These are phyloP conservation scores for Nigrograna mackinnonii DNA, from an alignment of 2,329 filamentous ascomycete species.

Conservation along the genomic window DNA sequence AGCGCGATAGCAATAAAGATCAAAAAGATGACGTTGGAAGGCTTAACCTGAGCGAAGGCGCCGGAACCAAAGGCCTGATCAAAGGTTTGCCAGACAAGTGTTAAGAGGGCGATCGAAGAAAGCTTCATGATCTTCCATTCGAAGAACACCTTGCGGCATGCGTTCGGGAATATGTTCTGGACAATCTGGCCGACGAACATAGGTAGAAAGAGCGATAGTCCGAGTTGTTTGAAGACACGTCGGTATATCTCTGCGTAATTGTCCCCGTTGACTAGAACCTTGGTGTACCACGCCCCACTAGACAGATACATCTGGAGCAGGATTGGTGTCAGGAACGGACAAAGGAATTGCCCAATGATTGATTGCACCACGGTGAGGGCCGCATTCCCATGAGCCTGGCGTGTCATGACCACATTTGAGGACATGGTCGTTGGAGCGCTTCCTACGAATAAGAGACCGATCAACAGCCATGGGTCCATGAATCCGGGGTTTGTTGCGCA, in stretches of 20 bases:
- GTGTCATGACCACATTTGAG: conserved; percentile 75
- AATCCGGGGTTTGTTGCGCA: conserved; percentile 52
- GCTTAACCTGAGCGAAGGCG: conserved; percentile 62
- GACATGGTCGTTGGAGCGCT: conserved; percentile 74
- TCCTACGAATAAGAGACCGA: conserved; percentile 69
- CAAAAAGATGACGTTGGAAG: conserved; percentile 66
- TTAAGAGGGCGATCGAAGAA: conserved; percentile 48
- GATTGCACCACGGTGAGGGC: conserved; percentile 61
- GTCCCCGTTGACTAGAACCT: conserved; percentile 57
- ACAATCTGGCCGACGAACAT: conserved; percentile 65
- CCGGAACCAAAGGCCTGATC: conserved; percentile 68
- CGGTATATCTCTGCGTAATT: conserved; percentile 66
- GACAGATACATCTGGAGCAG: conserved; percentile 66
- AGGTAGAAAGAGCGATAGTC: conserved; percentile 68
- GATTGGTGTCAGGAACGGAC: conserved; percentile 68
- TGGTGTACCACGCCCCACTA: conserved; percentile 56
- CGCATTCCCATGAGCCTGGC: conserved; percentile 66
- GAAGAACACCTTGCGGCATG: conserved; percentile 58
- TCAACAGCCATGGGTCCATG: conserved; percentile 67
- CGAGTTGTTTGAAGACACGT: conserved; percentile 69
- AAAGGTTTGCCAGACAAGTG: conserved; percentile 68
- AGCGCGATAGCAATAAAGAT: conserved; percentile 69
- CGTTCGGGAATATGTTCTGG: conserved; percentile 58
- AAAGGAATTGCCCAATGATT: conserved; percentile 70
- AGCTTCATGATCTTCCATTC: conserved; percentile 51